These are phyloP conservation scores for Ganoderma leucocontextum DNA, from an alignment of 1,284 basidiomycete genomes.

Conservation along the genomic window DNA sequence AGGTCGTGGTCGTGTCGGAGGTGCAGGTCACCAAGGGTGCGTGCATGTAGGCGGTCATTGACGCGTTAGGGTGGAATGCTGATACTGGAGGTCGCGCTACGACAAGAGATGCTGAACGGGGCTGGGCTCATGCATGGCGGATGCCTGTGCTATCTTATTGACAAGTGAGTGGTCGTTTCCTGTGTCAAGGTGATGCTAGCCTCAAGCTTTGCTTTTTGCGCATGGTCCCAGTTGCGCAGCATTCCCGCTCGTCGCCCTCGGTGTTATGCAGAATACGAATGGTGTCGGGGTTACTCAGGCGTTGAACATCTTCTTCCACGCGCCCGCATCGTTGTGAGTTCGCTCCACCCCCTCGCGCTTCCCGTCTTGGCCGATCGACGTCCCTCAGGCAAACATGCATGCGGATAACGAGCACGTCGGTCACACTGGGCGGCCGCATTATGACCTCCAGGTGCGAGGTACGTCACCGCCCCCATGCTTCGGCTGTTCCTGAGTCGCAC, in stretches of 20 bases:
- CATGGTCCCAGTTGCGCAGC: slow-evolving; percentile 59
- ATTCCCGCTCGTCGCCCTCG: slow-evolving; percentile 70
- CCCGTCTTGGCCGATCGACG: slow-evolving; percentile 12
- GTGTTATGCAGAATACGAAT: slow-evolving; percentile 63
- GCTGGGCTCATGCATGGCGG: slow-evolving; percentile 78
- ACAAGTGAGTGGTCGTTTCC: slow-evolving; percentile 59
- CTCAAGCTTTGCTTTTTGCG: not conserved
- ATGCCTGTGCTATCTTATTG: slow-evolving; percentile 73
- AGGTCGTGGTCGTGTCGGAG: slow-evolving; percentile 68
- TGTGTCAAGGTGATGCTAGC: not conserved
- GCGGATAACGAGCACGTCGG: slow-evolving; percentile 66
- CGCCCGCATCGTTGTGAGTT: slow-evolving; percentile 67
- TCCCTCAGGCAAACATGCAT: slow-evolving; percentile 59
- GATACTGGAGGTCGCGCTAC: not conserved
- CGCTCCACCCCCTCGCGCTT: not conserved
- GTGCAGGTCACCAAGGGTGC: slow-evolving; percentile 64
- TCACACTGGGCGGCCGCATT: slow-evolving; percentile 69
- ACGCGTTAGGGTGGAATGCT: slow-evolving; percentile 8
- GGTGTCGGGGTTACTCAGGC: slow-evolving; percentile 78
- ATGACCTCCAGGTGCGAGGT: slow-evolving; percentile 78
- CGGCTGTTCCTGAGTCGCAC: slow-evolving; percentile 61
- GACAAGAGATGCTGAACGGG: slow-evolving; percentile 73
- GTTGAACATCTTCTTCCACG: slow-evolving; percentile 72
- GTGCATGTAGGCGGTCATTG: slow-evolving; percentile 28
- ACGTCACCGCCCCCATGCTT: slow-evolving; percentile 34